Percentiles rank a stretch among this genome's conserved stretches.
These are phyloP conservation scores for Conticribra weissflogii DNA, from an alignment of 108 stramenopile genomes.

Conservation along the genomic window DNA sequence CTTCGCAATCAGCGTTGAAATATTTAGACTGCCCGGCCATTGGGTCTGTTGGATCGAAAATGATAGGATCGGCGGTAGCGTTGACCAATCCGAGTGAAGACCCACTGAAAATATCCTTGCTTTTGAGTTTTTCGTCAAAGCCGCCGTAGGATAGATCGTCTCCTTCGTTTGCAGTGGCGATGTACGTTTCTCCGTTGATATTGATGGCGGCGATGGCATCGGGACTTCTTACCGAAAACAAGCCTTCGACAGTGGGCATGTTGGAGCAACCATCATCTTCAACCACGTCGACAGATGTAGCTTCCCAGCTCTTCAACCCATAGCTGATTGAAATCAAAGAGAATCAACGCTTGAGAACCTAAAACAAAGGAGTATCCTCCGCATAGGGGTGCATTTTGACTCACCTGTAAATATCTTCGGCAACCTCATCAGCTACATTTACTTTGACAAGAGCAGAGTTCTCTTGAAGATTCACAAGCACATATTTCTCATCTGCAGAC, in stretches of 20 bases:
- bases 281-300: slow-evolving; percentile 47
- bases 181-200: slow-evolving; percentile 45
- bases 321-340: slow-evolving; percentile 14
- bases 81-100: slow-evolving; percentile 21
- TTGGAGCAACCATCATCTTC: slow-evolving; percentile 50
- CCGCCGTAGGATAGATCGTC: slow-evolving; percentile 49
- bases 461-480: slow-evolving; percentile 59
- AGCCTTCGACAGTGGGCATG: slow-evolving; percentile 36
- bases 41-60: slow-evolving; percentile 41
- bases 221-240: slow-evolving; percentile 35
- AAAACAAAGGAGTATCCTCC: too few relatives aligned
- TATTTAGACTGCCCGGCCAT: slow-evolving; percentile 34
- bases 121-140: slow-evolving; percentile 48
- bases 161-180: slow-evolving; percentile 54
- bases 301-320: slow-evolving; percentile 52
- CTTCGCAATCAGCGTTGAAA: slow-evolving; percentile 50
- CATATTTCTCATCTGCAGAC: slow-evolving; percentile 39
- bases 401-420: slow-evolving; percentile 39
- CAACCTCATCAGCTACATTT: slow-evolving; percentile 35
- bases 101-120: slow-evolving; percentile 44
- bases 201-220: slow-evolving; percentile 43
- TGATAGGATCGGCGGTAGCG: slow-evolving; percentile 28
- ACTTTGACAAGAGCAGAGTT: slow-evolving; percentile 55
- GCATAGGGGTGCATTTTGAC: too few relatives aligned
- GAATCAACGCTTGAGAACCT: neutral